These are phyloP conservation scores for Gaultheria prostrata DNA, from an alignment of 148 eudicot genomes.

Conservation along the genomic window DNA sequence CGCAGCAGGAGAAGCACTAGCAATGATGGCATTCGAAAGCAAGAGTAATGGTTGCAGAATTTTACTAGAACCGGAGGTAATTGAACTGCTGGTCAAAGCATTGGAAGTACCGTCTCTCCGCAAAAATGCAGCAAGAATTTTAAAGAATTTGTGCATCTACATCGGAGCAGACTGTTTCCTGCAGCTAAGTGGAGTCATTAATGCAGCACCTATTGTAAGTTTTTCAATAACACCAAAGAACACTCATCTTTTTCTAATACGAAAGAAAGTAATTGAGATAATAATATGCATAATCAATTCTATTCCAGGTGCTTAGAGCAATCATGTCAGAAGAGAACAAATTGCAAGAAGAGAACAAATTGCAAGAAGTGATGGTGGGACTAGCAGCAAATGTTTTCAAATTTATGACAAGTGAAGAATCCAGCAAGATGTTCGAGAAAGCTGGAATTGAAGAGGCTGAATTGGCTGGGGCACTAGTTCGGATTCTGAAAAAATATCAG, in stretches of 20 bases:
- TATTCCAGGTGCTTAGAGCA: constrained; percentile 61
- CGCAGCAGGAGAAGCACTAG: constrained; percentile 81
- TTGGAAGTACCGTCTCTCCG: constrained; percentile 53
- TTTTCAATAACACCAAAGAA: neutral
- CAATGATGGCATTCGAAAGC: constrained; percentile 80
- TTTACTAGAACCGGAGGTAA: constrained; percentile 38
- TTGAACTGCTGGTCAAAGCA: constrained; percentile 42
- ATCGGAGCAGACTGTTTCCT: constrained; percentile 45
- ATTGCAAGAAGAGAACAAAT: neutral
- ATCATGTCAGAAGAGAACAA: constrained; percentile 59
- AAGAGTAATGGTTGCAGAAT: constrained; percentile 46
- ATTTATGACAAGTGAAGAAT: constrained; percentile 49
- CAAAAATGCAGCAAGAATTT: constrained; percentile 61
- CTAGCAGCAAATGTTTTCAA: constrained; percentile 68
- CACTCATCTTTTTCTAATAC: neutral
- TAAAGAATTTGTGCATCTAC: constrained; percentile 68
- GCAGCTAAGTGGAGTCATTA: constrained; percentile 41
- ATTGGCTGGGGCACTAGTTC: constrained; percentile 47
- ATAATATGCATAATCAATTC: neutral
- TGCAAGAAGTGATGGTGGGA: constrained; percentile 88
- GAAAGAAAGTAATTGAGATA: neutral
- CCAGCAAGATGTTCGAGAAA: constrained; percentile 38
- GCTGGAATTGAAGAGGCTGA: constrained; percentile 45
- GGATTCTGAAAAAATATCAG: constrained; percentile 47
- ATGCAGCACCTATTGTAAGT: constrained; percentile 69